Base-by-base conservation (phyloP, 1,284 basidiomycete species). In the Retiboletus flavoniger region DNA sequence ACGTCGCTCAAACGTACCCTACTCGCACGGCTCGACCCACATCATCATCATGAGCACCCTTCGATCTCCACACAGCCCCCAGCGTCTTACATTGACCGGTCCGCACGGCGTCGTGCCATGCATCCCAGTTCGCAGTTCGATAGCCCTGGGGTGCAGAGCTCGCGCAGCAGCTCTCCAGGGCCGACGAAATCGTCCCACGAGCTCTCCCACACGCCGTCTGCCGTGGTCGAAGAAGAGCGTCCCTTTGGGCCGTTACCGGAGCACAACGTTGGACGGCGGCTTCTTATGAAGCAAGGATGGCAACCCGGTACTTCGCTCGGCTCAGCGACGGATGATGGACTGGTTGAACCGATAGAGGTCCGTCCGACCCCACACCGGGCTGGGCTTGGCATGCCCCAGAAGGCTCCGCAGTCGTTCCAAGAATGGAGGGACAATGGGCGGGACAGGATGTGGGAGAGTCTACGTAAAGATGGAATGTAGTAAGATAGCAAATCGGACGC, bases 241-340 rank as follows among this genome's bases (percentile, higher is more conserved):
- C 72, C 78, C 14, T 79, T 81, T 7, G 47, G 43, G 10, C 63
- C 57, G 3, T 65, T 89, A 31, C 65, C 80, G 4, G 64, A 76
- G 3, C 73, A 75, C n/a, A 90, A 88, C 62, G 72, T 90, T 47
- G 88, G 88, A 1, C 82, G 86, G 62, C 77, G 73, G 38, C 72
- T 91, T 41, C 74, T 90, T 3, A 72, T 82, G 68, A 85, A 84
- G 65, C 87, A 89, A 68, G 87, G 88, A 2, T 91, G 89, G 88
- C 70, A 74, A 26, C 87, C 86, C 16, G 89, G 88, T 7, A 79
- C 75, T 24, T 72, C 76, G 7, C 77, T 90, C 14, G 87, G 85
- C 13, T 49, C 65, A 2, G 28, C 34, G 2, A 56, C 56, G 4
- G 67, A 66, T 35, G 51, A 67, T 29, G 76, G 75, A n/a, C 70